Evolutionary conservation across 2,329 filamentous ascomycete species (phyloP).

Genomic region (Pseudocercospora fuligena): DNA sequence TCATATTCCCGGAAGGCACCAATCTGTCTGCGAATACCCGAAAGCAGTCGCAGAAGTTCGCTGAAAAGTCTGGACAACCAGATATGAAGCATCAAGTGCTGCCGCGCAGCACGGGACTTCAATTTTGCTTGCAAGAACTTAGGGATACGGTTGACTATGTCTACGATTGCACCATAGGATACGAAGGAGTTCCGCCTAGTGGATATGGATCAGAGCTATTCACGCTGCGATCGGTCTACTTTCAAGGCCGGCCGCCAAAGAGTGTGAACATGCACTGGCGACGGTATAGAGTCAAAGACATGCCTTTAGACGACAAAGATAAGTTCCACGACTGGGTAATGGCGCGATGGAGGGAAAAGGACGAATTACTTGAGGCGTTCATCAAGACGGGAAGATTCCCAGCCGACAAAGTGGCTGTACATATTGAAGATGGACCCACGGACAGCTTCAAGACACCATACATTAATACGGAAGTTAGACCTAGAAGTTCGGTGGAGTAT

Average conservation of each 20-base stretch:
- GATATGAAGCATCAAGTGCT: slow-evolving; percentile 75
- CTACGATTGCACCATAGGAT: slow-evolving; percentile 93
- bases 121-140: slow-evolving; percentile 78
- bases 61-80: slow-evolving; percentile 71
- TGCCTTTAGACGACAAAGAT: slow-evolving; percentile 74
- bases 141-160: slow-evolving; percentile 76
- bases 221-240: slow-evolving; percentile 82
- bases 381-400: slow-evolving; percentile 78
- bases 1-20: slow-evolving; percentile 87
- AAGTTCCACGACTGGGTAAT: slow-evolving; percentile 82
- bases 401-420: slow-evolving; percentile 56
- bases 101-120: slow-evolving; percentile 79
- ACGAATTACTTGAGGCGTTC: slow-evolving; percentile 82
- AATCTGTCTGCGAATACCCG: slow-evolving; percentile 78
- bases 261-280: slow-evolving; percentile 98
- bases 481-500: slow-evolving; percentile 47
- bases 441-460: slow-evolving; percentile 46
- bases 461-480: slow-evolving; percentile 54
- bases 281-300: slow-evolving; percentile 76
- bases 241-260: slow-evolving; percentile 85
- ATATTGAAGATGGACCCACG: slow-evolving; percentile 36
- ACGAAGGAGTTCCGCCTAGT: slow-evolving; percentile 85
- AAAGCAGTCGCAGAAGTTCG: slow-evolving; percentile 72
- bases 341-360: slow-evolving; percentile 88
- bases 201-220: slow-evolving; percentile 87